Conservation (phyloP, 106 monocot species). For the Dendrobium chrysotoxum region DNA sequence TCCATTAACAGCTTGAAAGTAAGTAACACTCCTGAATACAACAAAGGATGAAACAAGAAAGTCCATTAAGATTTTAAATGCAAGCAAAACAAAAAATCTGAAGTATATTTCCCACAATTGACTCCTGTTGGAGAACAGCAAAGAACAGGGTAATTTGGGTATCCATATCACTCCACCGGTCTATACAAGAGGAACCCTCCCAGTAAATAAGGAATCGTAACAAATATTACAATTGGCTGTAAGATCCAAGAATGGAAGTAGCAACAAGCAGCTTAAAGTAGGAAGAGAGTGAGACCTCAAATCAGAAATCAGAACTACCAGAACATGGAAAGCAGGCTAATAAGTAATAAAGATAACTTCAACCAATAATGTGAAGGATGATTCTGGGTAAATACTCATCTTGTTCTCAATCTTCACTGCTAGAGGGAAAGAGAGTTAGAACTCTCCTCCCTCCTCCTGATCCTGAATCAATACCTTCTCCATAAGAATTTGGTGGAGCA, state of each 20-base stretch:
- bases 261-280: not conserved
- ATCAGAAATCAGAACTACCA: not conserved
- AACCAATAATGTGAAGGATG: not conserved
- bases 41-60: not conserved
- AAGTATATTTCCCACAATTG: not conserved
- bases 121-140: not conserved
- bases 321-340: not conserved
- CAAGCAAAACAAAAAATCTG: not conserved
- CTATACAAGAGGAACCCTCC: not conserved
- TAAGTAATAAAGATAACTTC: not conserved
- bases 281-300: not conserved
- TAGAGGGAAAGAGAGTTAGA: slow-evolving; percentile 72
- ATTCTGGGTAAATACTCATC: not conserved
- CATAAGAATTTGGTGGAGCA: slow-evolving; percentile 23
- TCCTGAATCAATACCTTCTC: slow-evolving; percentile 41
- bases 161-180: not conserved
- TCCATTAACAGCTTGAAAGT: not conserved
- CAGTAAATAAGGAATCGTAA: not conserved
- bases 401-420: slow-evolving; percentile 39
- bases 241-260: not conserved
- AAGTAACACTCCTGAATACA: not conserved
- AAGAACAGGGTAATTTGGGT: not conserved
- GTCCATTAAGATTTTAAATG: not conserved
- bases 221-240: not conserved
- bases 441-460: slow-evolving; percentile 37